A percentile compares a stretch with the other conserved stretches of the same genome.
Evolutionary conservation across 2,329 filamentous ascomycete genomes (phyloP).

Genomic region (Fusarium sp.): DNA sequence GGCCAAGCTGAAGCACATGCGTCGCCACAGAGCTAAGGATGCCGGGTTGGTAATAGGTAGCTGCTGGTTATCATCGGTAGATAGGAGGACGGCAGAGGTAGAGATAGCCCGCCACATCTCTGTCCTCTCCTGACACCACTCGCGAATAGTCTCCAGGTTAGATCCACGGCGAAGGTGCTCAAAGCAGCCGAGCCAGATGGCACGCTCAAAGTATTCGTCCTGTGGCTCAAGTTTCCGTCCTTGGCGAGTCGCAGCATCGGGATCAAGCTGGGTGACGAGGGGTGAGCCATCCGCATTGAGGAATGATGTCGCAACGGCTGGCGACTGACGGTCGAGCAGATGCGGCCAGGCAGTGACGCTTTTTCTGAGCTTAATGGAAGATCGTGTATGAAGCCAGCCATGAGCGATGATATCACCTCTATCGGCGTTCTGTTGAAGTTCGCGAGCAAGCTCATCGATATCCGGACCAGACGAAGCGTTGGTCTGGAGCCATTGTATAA

Average conservation of each 20-base stretch:
- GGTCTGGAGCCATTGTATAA: conserved; percentile 88
- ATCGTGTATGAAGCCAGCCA: conserved; percentile 92
- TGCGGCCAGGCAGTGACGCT: conserved; percentile 76
- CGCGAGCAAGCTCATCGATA: conserved; percentile 80
- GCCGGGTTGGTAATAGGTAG: conserved; percentile 51
- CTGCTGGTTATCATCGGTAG: conserved; percentile 59
- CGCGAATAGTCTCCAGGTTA: conserved; percentile 77
- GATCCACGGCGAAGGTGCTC: conserved; percentile 91
- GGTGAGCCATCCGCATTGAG: conserved; percentile 70
- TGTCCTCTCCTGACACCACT: conserved; percentile 87
- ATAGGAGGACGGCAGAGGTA: conserved; percentile 78
- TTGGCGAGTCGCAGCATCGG: conserved; percentile 88
- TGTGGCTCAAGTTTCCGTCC: conserved; percentile 79
- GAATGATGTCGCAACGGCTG: conserved; percentile 66
- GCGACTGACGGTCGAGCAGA: conserved; percentile 71
- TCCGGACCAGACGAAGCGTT: conserved; percentile 78
- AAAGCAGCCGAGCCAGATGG: conserved; percentile 94
- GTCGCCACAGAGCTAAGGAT: conserved; percentile 76
- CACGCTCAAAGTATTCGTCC: conserved; percentile 89
- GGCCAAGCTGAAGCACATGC: conserved; percentile 79
- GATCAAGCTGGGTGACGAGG: conserved; percentile 89
- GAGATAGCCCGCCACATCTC: conserved; percentile 91
- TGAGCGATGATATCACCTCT: conserved; percentile 85
- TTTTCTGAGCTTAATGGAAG: conserved; percentile 91
- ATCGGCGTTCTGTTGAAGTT: conserved; percentile 81